Evolutionary conservation across 225 moss, liverwort and hornwort genomes (phyloP), one percentile per base, ranked within the genome.

Genomic region (Rhytidiadelphus loreus): DNA sequence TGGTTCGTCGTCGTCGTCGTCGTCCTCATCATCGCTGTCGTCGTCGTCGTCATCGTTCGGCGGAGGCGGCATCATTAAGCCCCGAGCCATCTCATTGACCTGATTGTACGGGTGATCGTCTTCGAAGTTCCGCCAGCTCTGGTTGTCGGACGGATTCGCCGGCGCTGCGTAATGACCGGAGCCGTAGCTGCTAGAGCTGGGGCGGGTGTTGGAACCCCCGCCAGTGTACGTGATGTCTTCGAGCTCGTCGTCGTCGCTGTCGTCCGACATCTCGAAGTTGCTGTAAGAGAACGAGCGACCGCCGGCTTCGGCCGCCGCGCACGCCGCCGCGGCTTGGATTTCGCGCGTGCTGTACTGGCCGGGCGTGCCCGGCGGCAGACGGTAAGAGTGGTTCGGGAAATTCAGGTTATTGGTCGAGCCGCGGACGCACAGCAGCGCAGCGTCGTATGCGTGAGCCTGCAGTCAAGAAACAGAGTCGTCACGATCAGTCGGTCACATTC

Each of bases 361-460:
- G 3, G 91, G 85, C 11, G 88, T 91, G 69, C 89, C 88, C 2
- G 90, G 91, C 6, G 91, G 94, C 43, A 94, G 82, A 30, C 80
- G 85, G 59, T 91, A 91, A 37, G 44, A 80, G 75, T 90, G 30
- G 83, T 94, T 89, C 6, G 94, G 94, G 37, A 94, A 94, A 57
- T 94, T 94, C 33, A 94, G 69, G 46, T 92, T 91, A 26, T 74
- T 90, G 5, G 75, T 30, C 29, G 83, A 77, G 48, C 94, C 94
- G 22, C 89, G 85, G 62, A 94, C 87, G 52, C 94, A 94, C 16
- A 94, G 87, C 76, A 90, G 63, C 52, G 94, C 94, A 56, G 94
- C 94, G 69, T 94, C 94, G 60, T 94, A 91, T 12, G 94, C 94
- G 69, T 92, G 94, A 33, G 94, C 94, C 92, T 92, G 85, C 72